Evolutionary conservation across 306 rosid genomes (phyloP).

Genomic region (Cajanus cajan): DNA sequence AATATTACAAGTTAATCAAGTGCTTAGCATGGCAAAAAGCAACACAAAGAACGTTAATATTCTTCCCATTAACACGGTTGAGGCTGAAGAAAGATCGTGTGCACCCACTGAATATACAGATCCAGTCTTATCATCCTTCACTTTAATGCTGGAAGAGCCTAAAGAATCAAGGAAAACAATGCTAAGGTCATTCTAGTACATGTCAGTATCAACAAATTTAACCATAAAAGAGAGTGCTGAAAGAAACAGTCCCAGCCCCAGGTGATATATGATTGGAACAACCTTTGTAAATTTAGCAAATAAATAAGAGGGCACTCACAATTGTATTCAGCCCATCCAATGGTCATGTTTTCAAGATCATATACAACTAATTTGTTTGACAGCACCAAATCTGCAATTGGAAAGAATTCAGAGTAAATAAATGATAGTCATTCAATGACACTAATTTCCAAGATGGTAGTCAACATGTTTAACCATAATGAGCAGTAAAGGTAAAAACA

Average conservation of each 20-base stretch:
- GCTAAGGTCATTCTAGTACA: slow-evolving; percentile 10
- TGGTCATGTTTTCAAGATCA: slow-evolving; percentile 58
- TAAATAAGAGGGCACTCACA: slow-evolving; percentile 55
- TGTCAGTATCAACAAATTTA: not conserved
- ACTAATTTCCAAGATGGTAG: not conserved
- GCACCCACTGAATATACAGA: slow-evolving; percentile 51
- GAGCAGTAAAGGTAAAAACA: not conserved
- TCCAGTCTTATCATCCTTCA: slow-evolving; percentile 64
- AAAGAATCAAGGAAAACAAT: slow-evolving; percentile 15
- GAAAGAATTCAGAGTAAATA: slow-evolving; percentile 29
- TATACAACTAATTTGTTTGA: slow-evolving; percentile 67
- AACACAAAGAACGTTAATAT: slow-evolving; percentile 42
- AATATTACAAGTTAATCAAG: slow-evolving; percentile 5
- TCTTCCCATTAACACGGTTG: slow-evolving; percentile 41
- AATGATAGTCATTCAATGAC: slow-evolving; percentile 1
- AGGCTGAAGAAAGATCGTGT: slow-evolving; percentile 56
- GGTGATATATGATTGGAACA: not conserved
- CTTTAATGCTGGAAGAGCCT: slow-evolving; percentile 76
- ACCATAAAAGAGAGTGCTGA: not conserved
- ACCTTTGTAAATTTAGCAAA: not conserved
- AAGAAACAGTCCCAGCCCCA: not conserved
- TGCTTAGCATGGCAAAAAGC: slow-evolving; percentile 40
- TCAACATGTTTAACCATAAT: no score
- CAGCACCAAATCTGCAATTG: slow-evolving; percentile 66
- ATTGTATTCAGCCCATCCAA: slow-evolving; percentile 72